Evolutionary conservation across 2,329 filamentous ascomycete species (phyloP).

Genomic region (Tolypocladium pustulatum): DNA sequence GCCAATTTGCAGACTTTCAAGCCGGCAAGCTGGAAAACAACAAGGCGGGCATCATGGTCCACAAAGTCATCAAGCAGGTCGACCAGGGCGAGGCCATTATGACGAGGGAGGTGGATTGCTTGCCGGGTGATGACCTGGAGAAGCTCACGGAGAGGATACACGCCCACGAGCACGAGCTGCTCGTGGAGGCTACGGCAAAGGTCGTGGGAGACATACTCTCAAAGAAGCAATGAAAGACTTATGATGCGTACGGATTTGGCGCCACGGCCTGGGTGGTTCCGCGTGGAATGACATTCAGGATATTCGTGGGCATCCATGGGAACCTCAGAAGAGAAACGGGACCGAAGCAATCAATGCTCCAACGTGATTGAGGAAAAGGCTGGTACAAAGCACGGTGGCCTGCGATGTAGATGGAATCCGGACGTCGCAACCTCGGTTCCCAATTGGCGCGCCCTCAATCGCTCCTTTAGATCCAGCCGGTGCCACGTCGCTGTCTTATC

Average conservation of each 20-base stretch:
- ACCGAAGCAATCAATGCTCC: neutral
- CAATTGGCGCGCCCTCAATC: neutral
- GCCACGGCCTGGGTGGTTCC: neutral
- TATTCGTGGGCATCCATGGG: too few relatives aligned
- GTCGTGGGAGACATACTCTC: conserved; percentile 29
- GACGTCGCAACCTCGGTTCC: neutral
- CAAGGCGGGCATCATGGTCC: conserved; percentile 75
- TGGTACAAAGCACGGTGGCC: neutral
- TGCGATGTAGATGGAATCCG: neutral
- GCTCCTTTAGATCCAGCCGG: neutral
- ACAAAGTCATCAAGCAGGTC: conserved; percentile 72
- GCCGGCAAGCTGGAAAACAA: conserved; percentile 46
- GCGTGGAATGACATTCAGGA: neutral
- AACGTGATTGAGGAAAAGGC: neutral
- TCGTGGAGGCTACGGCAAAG: conserved; percentile 60
- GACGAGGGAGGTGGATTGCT: conserved; percentile 37
- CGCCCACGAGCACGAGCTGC: conserved; percentile 62
- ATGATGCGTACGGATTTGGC: neutral
- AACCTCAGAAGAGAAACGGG: neutral
- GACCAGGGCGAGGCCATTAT: conserved; percentile 66
- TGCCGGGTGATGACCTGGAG: conserved; percentile 50
- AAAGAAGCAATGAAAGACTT: neutral
- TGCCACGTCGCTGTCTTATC: neutral
- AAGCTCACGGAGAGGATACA: conserved; percentile 66
- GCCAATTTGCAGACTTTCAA: conserved; percentile 65